Evolutionary conservation across 805 yeast genomes (phyloP), one percentile per base, ranked within the genome.

Genomic region (Lipomyces kockii): DNA sequence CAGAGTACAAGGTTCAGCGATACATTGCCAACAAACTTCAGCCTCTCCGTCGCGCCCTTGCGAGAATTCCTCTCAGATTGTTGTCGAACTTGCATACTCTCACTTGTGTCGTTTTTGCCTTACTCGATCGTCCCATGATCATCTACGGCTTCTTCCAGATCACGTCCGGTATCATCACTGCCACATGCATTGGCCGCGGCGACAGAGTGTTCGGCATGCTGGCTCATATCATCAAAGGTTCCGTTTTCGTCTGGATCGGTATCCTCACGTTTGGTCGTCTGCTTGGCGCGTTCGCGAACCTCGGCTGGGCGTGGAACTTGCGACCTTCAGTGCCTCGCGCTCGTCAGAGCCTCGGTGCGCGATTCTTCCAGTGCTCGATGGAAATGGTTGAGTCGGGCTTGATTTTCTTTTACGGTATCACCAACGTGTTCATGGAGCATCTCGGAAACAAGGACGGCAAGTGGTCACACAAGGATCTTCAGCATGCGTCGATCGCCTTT

Each of bases 211-310:
- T 91, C 80, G 92, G 91, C 73, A 78, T 94, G 62, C 83, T 94
- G 65, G 99, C 99, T 1, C 99, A 94, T 79, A 91, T 92, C 84
- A 94, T 94, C 78, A 94, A 94, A 78, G 99, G 99, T 68, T 95
- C 94, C 32, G 95, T 94, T 2, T 94, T 94, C 76, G 83, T 92
- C 66, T 70, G 83, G 4, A 80, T 90, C 52, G 99, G 99, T 25
- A 68, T 93, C 7, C 76, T 92, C 5, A 85, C 97, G n/a, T 82
- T 95, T 52, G 90, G 92, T 0, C 86, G 98, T 73, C 93, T 90
- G 78, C 87, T 92, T 74, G 99, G 99, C 2, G 90, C 89, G 12
- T 91, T 89, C 74, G 76, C 84, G 49, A 82, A 84, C 64, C 81
- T 83, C 66, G 98, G 98, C 25, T 89, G 96, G 89, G 93, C 97